phyloP scores from a whole-genome alignment of 2,329 filamentous ascomycete species.

The Dactylellina parvicollis region DNA sequence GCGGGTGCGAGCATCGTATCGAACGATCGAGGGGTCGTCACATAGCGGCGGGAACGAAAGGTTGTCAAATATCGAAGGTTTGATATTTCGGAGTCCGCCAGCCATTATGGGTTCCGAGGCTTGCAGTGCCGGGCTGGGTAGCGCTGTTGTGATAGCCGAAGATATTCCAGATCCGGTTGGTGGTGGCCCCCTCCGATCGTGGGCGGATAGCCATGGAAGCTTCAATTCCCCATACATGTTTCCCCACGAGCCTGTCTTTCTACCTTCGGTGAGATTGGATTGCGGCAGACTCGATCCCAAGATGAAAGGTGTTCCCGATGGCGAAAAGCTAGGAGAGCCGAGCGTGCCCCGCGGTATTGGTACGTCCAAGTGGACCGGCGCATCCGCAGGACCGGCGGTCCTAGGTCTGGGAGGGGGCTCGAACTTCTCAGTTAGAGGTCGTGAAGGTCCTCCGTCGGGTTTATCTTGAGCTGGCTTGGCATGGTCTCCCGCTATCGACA shows the following conservation, averaged over 20 bases:
- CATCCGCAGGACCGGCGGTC: slow-evolving; percentile 57
- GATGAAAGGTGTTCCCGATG: slow-evolving; percentile 59
- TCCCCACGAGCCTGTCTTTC: slow-evolving; percentile 55
- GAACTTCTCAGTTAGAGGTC: slow-evolving; percentile 53
- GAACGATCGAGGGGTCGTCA: slow-evolving; percentile 82
- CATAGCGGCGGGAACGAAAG: slow-evolving; percentile 80
- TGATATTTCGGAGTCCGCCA: slow-evolving; percentile 67
- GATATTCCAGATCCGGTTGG: slow-evolving; percentile 54
- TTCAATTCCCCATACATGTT: slow-evolving; percentile 57
- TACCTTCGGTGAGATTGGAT: slow-evolving; percentile 57
- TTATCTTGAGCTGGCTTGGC: slow-evolving; percentile 42
- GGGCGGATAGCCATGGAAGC: slow-evolving; percentile 55
- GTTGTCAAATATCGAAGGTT: slow-evolving; percentile 81
- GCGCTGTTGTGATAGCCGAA: slow-evolving; percentile 60
- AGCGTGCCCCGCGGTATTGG: slow-evolving; percentile 58
- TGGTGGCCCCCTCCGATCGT: slow-evolving; percentile 53
- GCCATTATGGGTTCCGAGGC: slow-evolving; percentile 64
- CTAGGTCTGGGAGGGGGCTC: slow-evolving; percentile 55
- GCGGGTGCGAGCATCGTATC: slow-evolving; percentile 76
- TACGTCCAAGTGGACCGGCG: slow-evolving; percentile 57
- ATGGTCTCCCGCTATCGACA: slow-evolving; percentile 50
- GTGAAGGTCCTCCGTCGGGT: slow-evolving; percentile 37
- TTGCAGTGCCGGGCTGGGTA: slow-evolving; percentile 61
- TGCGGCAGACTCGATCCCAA: slow-evolving; percentile 57
- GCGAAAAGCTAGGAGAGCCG: slow-evolving; percentile 58